Base-by-base conservation (phyloP, 73 alveolate species). In the Paramecium pentaurelia region DNA sequence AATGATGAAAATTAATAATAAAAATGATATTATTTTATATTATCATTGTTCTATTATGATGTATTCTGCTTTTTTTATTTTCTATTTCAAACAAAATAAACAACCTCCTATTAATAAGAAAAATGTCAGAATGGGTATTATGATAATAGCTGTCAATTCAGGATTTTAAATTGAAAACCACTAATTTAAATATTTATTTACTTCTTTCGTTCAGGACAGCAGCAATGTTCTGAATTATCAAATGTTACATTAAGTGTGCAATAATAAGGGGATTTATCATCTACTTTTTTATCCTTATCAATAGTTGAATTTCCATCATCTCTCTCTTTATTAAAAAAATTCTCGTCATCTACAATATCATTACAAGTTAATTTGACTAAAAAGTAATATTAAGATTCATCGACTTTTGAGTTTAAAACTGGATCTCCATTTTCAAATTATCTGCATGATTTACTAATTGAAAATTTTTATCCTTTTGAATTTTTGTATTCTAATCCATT, bases 61-160 rank as follows among this genome's bases (percentile, higher is more conserved):
- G 18, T 80, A 44, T 47, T 80, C 91, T 10, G 91, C 91, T 14
- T 80, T 80, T 47, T 54, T 80, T 45, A 80, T 80, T 47, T 80
- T 80, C 10, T 80, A 47, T 80, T 80, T 80, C 30, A 80, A 80
- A 18, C 91, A 80, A 80, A 80, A 44, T 42, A 45, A 80, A 25
- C 71, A 45, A 8, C 77, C 91, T 20, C 58, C 42, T 8, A 80
- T 45, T n/a, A 80, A 45, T 18, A 44, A 14, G 8, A 80, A 47
- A 47, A 80, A 80, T 14, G 58, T 44, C 38, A 80, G 34, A 27
- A 45, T 44, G 0, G 91, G 91, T 44, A 80, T 36, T 5, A 80
- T 44, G 14, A 80, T 42, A 2, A 80, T 32, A 6, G 58, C 77
- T 27, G 49, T 44, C 73, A 80, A 80, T 80, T 49, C 91, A 32